Evolutionary conservation across 768 basidiomycete species (phyloP), one percentile per base, ranked within the genome.

Genomic region (Lactifluus subvellereus): DNA sequence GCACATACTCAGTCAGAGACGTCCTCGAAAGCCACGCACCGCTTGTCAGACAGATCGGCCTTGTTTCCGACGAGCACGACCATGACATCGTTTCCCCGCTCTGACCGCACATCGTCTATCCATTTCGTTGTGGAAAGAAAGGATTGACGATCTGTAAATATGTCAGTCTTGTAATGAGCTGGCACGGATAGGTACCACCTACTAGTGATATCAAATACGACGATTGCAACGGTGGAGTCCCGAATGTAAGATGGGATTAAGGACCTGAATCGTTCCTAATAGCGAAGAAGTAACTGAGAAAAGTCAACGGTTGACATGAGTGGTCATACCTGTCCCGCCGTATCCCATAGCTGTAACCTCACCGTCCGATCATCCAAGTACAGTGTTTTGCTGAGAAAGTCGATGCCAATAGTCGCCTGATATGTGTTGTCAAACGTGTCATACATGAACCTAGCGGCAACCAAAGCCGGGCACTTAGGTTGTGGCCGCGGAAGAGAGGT

Each of bases 361-460:
- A 99, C 96, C 1, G 97, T 99, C 70, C 97, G 82, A 78, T 99
- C 97, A 72, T 99, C 97, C 61, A 98, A 82, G 76, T 99, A 99
- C 93, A 99, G 96, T 0, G 97, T 98, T 81, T 99, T 99, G 78
- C 94, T 96, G 76, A 99, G 79, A 74, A 99, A 99, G 78, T 99
- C 97, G 76, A 99, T 99, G 61, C 96, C 94, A 72, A 96, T 96
- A 10, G 94, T 96, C 20, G 94, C 94, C 73, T 94, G 92, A 75
- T 99, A 99, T 49, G 96, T 98, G 75, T 98, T 98, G 80, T 99
- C 97, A 75, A 99, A 99, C 0, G 97, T 98, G 77, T 99, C 97
- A 74, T 99, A 99, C 97, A 98, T 95, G 74, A 91, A 91, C 77
- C 92, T 95, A 68, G 32, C 45, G 9, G 45, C 33, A 53, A 56